Conservation (phyloP, 495 filamentous ascomycete genomes). For the Oleoguttula mirabilis region DNA sequence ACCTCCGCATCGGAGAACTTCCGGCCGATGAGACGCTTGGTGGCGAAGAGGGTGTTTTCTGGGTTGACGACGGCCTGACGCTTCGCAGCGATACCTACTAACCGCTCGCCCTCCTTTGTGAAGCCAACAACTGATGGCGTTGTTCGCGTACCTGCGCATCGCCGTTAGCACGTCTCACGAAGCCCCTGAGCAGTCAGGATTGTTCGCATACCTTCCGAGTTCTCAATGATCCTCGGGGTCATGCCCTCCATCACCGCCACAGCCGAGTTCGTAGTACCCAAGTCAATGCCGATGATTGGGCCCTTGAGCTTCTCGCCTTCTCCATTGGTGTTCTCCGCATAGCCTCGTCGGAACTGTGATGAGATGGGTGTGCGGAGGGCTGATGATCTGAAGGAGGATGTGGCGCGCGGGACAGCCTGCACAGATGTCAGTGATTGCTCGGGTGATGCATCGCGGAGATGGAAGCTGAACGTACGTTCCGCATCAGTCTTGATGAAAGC, state of each 20-base stretch:
- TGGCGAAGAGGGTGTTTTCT: slow-evolving; percentile 97
- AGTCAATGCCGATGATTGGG: slow-evolving; percentile 94
- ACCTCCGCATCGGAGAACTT: slow-evolving; percentile 95
- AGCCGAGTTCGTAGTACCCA: slow-evolving; percentile 97
- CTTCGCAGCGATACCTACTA: slow-evolving; percentile 97
- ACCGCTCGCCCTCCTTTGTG: slow-evolving; percentile 89
- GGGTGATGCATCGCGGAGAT: slow-evolving; percentile 21
- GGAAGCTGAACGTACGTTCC: slow-evolving; percentile 54
- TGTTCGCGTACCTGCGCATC: slow-evolving; percentile 66
- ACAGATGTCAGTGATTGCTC: slow-evolving; percentile 19
- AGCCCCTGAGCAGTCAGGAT: slow-evolving; percentile 11
- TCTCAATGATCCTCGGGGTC: slow-evolving; percentile 90
- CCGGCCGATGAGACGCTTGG: slow-evolving; percentile 97
- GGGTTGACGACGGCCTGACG: slow-evolving; percentile 98
- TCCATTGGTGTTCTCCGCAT: slow-evolving; percentile 49
- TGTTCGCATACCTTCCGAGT: slow-evolving; percentile 66
- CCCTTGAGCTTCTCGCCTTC: slow-evolving; percentile 79
- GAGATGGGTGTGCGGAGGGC: slow-evolving; percentile 41
- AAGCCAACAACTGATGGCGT: slow-evolving; percentile 97
- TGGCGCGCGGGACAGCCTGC: slow-evolving; percentile 54
- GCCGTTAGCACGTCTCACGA: slow-evolving; percentile 4
- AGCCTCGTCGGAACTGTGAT: slow-evolving; percentile 57
- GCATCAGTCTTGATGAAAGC: slow-evolving; percentile 51
- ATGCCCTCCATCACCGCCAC: slow-evolving; percentile 98
- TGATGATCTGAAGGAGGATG: slow-evolving; percentile 44